Evolutionary conservation across 139 green algal species (phyloP).

Genomic region (Zygnema circumcarinatum): DNA sequence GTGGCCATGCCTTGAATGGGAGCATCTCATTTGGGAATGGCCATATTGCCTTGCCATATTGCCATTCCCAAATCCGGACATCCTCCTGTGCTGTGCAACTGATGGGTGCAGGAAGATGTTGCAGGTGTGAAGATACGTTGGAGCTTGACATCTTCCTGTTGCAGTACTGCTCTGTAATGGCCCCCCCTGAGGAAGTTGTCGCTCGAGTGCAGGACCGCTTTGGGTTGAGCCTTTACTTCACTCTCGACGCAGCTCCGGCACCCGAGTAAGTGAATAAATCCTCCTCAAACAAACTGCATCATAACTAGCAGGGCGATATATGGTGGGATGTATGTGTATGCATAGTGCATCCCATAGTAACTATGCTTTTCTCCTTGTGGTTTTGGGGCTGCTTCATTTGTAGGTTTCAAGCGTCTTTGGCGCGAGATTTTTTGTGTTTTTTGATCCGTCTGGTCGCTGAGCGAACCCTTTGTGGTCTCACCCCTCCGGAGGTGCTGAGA

Average conservation of each 20-base stretch:
- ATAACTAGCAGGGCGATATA: too few species aligned
- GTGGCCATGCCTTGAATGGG: background rate
- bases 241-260: background rate
- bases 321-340: too few species aligned
- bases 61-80: too few species aligned
- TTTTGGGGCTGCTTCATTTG: too few species aligned
- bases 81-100: too few species aligned
- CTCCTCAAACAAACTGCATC: too few species aligned
- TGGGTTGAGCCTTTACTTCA: conserved; percentile 44
- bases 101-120: too few species aligned
- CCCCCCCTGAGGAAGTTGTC: conserved; percentile 48
- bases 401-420: conserved; percentile 52
- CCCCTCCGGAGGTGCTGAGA: conserved; percentile 3
- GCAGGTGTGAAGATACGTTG: conserved; percentile 58
- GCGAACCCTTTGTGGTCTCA: conserved; percentile 44
- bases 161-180: conserved; percentile 52
- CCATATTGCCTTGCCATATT: too few species aligned
- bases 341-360: too few species aligned
- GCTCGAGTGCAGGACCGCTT: conserved; percentile 41
- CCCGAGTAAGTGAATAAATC: background rate
- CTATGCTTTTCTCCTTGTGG: too few species aligned
- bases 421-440: conserved; percentile 40
- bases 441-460: conserved; percentile 47
- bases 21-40: too few species aligned
- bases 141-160: conserved; percentile 60